A percentile compares a stretch with the other conserved stretches of the same genome.
phyloP scores from a whole-genome alignment of 148 eudicot species.

The Persicaria tinctoria region DNA sequence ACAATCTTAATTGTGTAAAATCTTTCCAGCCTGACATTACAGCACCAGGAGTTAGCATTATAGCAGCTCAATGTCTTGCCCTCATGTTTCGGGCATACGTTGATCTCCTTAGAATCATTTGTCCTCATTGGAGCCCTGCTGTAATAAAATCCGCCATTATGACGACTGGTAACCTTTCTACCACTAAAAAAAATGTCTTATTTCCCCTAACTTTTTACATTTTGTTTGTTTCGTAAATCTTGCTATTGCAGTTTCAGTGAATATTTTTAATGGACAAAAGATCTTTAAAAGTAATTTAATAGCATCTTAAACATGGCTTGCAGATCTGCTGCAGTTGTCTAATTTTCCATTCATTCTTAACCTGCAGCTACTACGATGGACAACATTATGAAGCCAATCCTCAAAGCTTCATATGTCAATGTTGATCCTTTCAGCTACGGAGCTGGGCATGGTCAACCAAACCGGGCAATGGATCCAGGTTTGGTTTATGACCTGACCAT shows the following conservation, averaged over 20 bases:
- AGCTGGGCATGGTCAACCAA: conserved; percentile 77
- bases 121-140: conserved; percentile 89
- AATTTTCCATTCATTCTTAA: background rate
- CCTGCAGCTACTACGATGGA: conserved; percentile 52
- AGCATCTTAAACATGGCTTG: background rate
- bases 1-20: background rate
- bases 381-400: conserved; percentile 45
- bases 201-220: background rate
- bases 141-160: conserved; percentile 86
- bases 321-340: background rate
- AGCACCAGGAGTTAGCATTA: conserved; percentile 87
- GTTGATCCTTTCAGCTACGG: conserved; percentile 76
- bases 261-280: background rate
- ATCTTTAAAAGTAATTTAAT: too few species aligned
- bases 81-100: conserved; percentile 79
- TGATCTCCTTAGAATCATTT: conserved; percentile 64
- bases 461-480: conserved; percentile 83
- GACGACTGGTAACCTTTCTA: conserved; percentile 54
- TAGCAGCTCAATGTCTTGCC: conserved; percentile 99
- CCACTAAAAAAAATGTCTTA: conserved; percentile 1
- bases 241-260: background rate
- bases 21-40: conserved; percentile 77
- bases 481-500: conserved; percentile 56
- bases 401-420: conserved; percentile 41
- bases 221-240: background rate